phyloP scores from a whole-genome alignment of 2,329 filamentous ascomycete species.

The Capronia epimyces region DNA sequence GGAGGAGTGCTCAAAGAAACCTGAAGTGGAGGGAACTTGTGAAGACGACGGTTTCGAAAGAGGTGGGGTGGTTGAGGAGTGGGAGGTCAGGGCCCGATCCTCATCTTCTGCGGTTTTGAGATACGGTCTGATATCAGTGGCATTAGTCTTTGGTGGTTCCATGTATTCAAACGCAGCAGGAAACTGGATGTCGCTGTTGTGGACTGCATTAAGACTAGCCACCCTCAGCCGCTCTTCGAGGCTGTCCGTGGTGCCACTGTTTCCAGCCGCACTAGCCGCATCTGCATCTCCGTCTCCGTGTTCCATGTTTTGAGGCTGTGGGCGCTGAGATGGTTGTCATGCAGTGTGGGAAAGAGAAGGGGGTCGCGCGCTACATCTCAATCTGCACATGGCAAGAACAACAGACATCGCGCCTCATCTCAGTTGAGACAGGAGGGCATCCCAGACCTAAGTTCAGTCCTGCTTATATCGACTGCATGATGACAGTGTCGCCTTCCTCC shows the following conservation, averaged over 20 bases:
- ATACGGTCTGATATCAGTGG: slow-evolving; percentile 10
- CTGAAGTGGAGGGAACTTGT: not conserved
- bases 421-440: not conserved
- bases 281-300: slow-evolving; percentile 2
- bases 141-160: slow-evolving; percentile 12
- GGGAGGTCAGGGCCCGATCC: not conserved
- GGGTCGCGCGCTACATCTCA: not conserved
- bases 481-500: not conserved
- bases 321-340: not conserved
- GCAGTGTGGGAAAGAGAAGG: not conserved
- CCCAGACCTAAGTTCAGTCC: not conserved
- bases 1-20: not conserved
- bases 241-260: slow-evolving; percentile 1
- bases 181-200: slow-evolving; percentile 3
- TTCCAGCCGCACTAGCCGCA: slow-evolving; percentile 3
- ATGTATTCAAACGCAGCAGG: not conserved
- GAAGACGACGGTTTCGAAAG: not conserved
- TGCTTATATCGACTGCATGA: not conserved
- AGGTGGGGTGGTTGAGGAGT: not conserved
- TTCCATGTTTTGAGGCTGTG: slow-evolving; percentile 2
- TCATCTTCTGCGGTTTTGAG: slow-evolving; percentile 14
- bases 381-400: not conserved
- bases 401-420: not conserved
- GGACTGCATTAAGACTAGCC: slow-evolving; percentile 9
- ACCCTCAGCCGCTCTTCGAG: slow-evolving; percentile 10